Base-by-base conservation (phyloP, 495 filamentous ascomycete genomes). In the Penicillium chermesinum region DNA sequence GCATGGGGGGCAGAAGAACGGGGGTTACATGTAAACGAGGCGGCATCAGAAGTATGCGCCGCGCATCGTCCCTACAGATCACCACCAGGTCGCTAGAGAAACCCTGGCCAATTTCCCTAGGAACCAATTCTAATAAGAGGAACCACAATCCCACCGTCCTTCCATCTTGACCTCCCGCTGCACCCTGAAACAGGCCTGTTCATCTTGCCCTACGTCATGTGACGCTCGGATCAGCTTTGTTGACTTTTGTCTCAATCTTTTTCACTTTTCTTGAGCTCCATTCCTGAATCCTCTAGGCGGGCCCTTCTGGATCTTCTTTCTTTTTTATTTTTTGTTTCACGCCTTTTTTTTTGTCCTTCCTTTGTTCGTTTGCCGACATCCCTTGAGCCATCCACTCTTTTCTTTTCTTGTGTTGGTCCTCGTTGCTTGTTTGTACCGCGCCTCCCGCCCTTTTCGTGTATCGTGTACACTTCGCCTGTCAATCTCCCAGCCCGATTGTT, bases 201-300 rank as follows among this genome's bases (percentile, higher is more conserved):
- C 25, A 30, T 46, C 27, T 18, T 17, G 21, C 6, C 41, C 52
- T 53, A 63, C 59, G 59, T 63, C 59, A 63, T 59, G 46, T 55
- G 53, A 55, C 59, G 39, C 57, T 60, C 53, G 35, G 35, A 57
- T 58, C 44, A 37, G 48, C 53, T 20, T 30, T 63, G 56, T 65
- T 65, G 56, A 56, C 63, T 58, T 52, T 63, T 63, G 51, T 60
- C 52, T 58, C 57, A 50, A 56, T n/a, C 44, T 48, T 50, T 52
- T 49, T 49, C 47, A 53, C 49, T 63, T 57, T 57, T 55, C 54
- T 30, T 41, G 10, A 30, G 25, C 25, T 30, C 37, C 37, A 41
- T 54, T 44, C 52, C 54, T 30, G 25, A 54, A 44, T 61, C 58
- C 58, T 61, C n/a, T 54, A 54, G 58, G 58, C 58, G 58, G 58